A percentile compares a stretch with the other conserved stretches of the same genome.
phyloP scores from a whole-genome alignment of 305 asterid genomes.

The Ilex paraguariensis region DNA sequence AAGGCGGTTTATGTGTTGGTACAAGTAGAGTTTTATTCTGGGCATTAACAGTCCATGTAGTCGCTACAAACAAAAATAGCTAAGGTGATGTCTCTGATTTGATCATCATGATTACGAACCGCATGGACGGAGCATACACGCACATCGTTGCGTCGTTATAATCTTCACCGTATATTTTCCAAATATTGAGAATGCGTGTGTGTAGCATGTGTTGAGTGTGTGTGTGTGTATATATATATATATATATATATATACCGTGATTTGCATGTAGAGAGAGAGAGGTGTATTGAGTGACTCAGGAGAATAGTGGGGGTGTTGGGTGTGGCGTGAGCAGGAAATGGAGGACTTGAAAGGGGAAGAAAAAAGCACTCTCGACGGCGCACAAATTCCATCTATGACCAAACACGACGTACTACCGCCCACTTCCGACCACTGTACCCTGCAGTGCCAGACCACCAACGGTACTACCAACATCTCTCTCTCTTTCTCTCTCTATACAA shows the following conservation, averaged over 20 bases:
- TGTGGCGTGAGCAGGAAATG: conserved; percentile 18
- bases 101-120: neutral
- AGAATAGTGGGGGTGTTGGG: neutral
- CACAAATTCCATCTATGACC: conserved; percentile 16
- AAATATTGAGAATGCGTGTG: neutral
- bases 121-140: neutral
- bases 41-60: neutral
- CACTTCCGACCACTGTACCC: conserved; percentile 12
- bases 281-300: neutral
- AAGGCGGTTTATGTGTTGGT: too few relatives aligned
- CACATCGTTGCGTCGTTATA: neutral
- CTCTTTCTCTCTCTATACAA: neutral
- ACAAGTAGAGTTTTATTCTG: neutral
- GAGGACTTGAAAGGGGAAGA: conserved; percentile 12
- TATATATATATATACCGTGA: too few relatives aligned
- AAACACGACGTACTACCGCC: conserved; percentile 16
- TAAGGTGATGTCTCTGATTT: neutral
- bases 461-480: conserved; percentile 13
- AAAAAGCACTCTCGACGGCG: conserved; percentile 11
- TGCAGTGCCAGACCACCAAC: conserved; percentile 7
- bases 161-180: neutral
- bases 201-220: neutral
- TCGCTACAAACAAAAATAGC: neutral
- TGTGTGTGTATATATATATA: too few relatives aligned
- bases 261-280: neutral